Conservation (phyloP, 441 rosid genomes). For the Mallotus japonicus region DNA sequence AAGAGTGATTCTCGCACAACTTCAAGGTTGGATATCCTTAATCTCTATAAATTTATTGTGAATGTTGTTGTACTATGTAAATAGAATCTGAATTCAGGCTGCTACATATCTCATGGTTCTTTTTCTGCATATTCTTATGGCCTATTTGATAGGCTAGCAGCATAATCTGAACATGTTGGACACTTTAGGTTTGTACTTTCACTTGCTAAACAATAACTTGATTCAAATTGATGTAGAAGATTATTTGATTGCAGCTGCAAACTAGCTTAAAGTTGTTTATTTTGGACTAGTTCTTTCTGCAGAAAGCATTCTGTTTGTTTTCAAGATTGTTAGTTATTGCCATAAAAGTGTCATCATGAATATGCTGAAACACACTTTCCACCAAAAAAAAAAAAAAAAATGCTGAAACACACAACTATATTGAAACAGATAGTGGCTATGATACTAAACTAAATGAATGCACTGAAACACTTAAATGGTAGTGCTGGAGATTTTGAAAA, state of each 20-base stretch:
- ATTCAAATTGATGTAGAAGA: slow-evolving; percentile 4
- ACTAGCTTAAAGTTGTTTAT: neutral
- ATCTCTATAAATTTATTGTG: neutral
- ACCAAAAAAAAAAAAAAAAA: too few species aligned
- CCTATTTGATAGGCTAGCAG: neutral
- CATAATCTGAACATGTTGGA: neutral
- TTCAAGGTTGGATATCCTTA: slow-evolving; percentile 51
- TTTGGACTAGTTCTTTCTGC: neutral
- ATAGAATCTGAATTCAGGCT: neutral
- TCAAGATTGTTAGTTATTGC: neutral
- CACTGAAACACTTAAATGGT: neutral
- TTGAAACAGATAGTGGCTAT: neutral
- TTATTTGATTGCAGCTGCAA: neutral
- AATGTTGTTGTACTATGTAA: neutral
- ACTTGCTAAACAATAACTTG: slow-evolving; percentile 4
- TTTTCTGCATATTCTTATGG: neutral
- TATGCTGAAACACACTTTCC: neutral
- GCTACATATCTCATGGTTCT: neutral
- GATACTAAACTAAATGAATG: neutral
- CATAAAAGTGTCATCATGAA: neutral
- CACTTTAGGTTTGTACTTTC: neutral
- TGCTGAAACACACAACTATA: neutral
- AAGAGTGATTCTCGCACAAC: slow-evolving; percentile 47
- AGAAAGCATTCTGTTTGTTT: slow-evolving; percentile 2
- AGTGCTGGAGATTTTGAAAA: neutral